Evolutionary conservation across 2,329 filamentous ascomycete species (phyloP).

Genomic region (Talaromyces sp.): DNA sequence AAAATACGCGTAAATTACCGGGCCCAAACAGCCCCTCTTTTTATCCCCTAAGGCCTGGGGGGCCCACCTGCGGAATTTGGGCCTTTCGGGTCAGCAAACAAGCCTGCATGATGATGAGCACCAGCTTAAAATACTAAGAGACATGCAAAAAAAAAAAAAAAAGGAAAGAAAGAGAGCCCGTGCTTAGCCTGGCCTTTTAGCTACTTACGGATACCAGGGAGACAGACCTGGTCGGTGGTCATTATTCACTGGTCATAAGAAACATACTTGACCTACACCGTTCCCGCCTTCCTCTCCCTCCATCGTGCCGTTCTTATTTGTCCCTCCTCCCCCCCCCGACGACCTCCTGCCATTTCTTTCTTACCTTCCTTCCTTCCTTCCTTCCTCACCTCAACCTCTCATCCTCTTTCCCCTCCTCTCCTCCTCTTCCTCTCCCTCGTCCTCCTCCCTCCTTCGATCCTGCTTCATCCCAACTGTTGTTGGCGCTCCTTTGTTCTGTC

Average conservation of each 20-base stretch:
- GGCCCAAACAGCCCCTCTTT: not conserved
- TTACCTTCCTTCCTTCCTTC: not conserved
- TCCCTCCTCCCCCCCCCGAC: not conserved
- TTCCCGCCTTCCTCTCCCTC: not conserved
- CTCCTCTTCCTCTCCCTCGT: not conserved
- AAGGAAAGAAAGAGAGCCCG: not conserved
- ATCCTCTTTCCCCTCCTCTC: not conserved
- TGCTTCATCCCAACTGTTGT: not conserved
- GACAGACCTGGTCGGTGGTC: too few relatives aligned
- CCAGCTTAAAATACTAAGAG: too few relatives aligned
- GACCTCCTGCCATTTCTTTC: not conserved
- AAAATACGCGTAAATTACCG: not conserved
- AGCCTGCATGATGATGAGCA: not conserved
- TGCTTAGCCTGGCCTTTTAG: too few relatives aligned
- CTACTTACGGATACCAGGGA: too few relatives aligned
- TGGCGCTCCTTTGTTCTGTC: not conserved
- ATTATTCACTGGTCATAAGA: not conserved
- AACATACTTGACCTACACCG: not conserved
- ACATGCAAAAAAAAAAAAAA: not conserved
- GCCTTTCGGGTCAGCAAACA: not conserved
- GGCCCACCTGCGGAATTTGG: not conserved
- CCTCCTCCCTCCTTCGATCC: not conserved
- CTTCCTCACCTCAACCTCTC: not conserved
- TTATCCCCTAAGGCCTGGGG: not conserved
- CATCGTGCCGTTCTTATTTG: not conserved